Percentiles rank a stretch among this genome's conserved stretches.
phyloP scores from a whole-genome alignment of 2,329 filamentous ascomycete genomes.

The Dryadomyces quercus-mongolicae region DNA sequence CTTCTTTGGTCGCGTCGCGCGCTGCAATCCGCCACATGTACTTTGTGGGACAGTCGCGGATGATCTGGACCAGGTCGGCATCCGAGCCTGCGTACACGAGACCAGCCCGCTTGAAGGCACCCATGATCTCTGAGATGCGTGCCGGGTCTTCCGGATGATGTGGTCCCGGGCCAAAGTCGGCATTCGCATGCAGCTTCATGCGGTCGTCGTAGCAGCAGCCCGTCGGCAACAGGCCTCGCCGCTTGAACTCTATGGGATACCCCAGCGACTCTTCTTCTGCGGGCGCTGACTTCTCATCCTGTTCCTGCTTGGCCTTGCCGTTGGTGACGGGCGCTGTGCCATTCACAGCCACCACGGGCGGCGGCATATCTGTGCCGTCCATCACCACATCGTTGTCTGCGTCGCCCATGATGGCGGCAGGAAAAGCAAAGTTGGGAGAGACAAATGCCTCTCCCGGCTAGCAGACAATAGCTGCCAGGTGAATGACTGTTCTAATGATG shows the following conservation, averaged over 20 bases:
- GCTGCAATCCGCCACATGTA: conserved; percentile 70
- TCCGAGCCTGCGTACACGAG: conserved; percentile 56
- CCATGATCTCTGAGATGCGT: conserved; percentile 86
- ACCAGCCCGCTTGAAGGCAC: conserved; percentile 70
- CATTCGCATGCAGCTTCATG: conserved; percentile 92
- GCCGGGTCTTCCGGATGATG: conserved; percentile 91
- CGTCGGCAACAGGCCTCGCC: conserved; percentile 48
- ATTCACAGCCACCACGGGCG: background rate
- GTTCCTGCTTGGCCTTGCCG: background rate
- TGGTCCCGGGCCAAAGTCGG: conserved; percentile 58
- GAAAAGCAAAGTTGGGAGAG: background rate
- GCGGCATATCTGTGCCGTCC: conserved; percentile 9
- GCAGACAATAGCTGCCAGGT: no score
- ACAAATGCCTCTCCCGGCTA: background rate
- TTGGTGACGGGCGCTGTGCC: background rate
- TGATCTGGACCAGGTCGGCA: conserved; percentile 36
- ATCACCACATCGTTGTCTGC: conserved; percentile 13
- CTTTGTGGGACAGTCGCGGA: conserved; percentile 41
- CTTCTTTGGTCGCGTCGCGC: conserved; percentile 62
- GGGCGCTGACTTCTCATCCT: no score
- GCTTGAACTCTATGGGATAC: conserved; percentile 22
- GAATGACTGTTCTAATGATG: no score
- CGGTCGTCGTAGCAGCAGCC: conserved; percentile 83
- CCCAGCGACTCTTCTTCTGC: conserved; percentile 17
- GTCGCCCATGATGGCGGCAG: conserved; percentile 5